phyloP scores from a whole-genome alignment of 169 alveolate species.

The Plasmodium cynomolgi region DNA sequence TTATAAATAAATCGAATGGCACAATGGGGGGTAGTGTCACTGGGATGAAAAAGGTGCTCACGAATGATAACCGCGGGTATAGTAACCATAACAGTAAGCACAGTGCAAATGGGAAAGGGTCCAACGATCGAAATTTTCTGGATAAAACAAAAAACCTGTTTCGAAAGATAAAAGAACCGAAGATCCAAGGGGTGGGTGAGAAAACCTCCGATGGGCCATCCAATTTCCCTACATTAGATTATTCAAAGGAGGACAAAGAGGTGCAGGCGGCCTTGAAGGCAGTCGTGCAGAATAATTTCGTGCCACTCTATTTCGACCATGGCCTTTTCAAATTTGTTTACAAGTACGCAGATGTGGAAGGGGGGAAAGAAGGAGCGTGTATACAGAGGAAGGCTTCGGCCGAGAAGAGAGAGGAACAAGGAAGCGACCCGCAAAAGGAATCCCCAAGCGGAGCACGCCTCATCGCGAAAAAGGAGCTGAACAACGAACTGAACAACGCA shows the following conservation, averaged over 20 bases:
- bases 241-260: neutral
- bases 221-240: neutral
- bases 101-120: neutral
- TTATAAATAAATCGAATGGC: neutral
- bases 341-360: neutral
- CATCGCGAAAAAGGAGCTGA: neutral
- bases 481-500: neutral
- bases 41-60: neutral
- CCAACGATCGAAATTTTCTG: neutral
- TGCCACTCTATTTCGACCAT: constrained; percentile 30
- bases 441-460: neutral
- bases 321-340: constrained; percentile 50
- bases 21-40: neutral
- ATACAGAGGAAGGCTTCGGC: neutral
- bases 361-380: neutral
- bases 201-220: neutral
- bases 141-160: neutral
- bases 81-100: neutral
- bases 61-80: neutral
- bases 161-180: neutral
- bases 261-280: neutral
- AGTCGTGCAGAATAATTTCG: constrained; percentile 14
- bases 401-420: neutral
- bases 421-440: neutral
- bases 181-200: neutral